Percentiles rank a stretch among this genome's conserved stretches.
Conservation (phyloP, 441 rosid species). For the Viola pubescens region DNA sequence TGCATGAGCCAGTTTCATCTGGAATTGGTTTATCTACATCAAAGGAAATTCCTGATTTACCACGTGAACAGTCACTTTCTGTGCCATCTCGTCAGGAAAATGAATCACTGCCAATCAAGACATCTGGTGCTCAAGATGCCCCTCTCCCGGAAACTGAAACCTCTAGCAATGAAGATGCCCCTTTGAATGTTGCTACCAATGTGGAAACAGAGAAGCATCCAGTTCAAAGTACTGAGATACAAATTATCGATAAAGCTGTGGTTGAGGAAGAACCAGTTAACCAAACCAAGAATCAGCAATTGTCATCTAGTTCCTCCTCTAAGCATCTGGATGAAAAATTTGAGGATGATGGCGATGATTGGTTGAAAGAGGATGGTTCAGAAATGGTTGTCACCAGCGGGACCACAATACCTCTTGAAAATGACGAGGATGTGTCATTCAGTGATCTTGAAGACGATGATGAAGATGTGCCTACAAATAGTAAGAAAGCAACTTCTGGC, state of each 20-base stretch:
- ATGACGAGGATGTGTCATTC: constrained; percentile 83
- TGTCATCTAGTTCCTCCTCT: constrained; percentile 33
- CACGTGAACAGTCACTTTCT: constrained; percentile 27
- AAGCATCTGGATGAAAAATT: constrained; percentile 39
- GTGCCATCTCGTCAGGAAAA: constrained; percentile 28
- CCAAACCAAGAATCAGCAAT: constrained; percentile 27
- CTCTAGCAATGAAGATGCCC: constrained; percentile 24
- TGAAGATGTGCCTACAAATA: constrained; percentile 45
- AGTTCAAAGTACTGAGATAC: constrained; percentile 44
- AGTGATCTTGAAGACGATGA: constrained; percentile 90
- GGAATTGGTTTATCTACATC: constrained; percentile 15
- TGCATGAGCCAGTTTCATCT: constrained; percentile 23
- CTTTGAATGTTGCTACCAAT: constrained; percentile 23
- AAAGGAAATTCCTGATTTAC: constrained; percentile 19
- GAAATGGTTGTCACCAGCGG: constrained; percentile 39
- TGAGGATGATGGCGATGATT: constrained; percentile 80
- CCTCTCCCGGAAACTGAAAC: constrained; percentile 14
- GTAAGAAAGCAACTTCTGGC: constrained; percentile 46
- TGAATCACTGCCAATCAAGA: constrained; percentile 24
- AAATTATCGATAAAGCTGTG: constrained; percentile 62
- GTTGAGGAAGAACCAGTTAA: constrained; percentile 44
- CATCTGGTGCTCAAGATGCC: constrained; percentile 23
- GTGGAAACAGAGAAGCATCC: constrained; percentile 57
- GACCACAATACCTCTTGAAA: constrained; percentile 32
- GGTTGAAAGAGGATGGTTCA: constrained; percentile 72